Conservation (phyloP, 2,329 filamentous ascomycete species). For the Ceratocystis lukuohia region DNA sequence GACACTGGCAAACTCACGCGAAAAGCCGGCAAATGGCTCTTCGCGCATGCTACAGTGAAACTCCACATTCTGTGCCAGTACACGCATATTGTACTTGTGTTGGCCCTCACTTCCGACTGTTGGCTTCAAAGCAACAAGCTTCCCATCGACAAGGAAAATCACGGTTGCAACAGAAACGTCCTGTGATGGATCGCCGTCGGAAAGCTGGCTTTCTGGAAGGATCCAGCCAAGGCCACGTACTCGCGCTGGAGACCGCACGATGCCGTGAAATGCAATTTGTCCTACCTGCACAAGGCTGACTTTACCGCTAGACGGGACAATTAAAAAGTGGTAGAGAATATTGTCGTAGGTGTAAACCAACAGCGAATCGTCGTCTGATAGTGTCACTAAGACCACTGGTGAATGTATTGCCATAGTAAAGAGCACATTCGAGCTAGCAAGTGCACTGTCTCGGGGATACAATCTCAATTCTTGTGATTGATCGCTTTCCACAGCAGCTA, state of each 20-base stretch:
- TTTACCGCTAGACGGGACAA: constrained; percentile 54
- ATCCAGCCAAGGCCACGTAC: constrained; percentile 94
- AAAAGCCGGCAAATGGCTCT: constrained; percentile 39
- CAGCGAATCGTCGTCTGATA: constrained; percentile 84
- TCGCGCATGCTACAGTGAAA: constrained; percentile 90
- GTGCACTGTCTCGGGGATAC: constrained; percentile 71
- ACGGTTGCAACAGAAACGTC: constrained; percentile 91
- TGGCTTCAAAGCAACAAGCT: constrained; percentile 81
- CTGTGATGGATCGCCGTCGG: constrained; percentile 85
- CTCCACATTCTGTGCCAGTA: constrained; percentile 90
- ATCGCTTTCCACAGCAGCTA: constrained; percentile 81
- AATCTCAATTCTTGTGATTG: constrained; percentile 76
- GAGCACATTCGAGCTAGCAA: constrained; percentile 60
- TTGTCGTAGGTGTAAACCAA: constrained; percentile 97
- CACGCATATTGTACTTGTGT: constrained; percentile 95
- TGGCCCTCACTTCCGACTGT: constrained; percentile 69
- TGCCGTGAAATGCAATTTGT: constrained; percentile 93
- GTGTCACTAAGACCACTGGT: constrained; percentile 78
- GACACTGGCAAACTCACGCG: not conserved
- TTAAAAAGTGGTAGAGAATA: constrained; percentile 85
- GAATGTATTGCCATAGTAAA: constrained; percentile 67
- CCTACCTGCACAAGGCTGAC: constrained; percentile 83
- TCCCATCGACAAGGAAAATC: constrained; percentile 91
- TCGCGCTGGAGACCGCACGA: constrained; percentile 81
- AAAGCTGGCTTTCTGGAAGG: constrained; percentile 74